Conservation (phyloP, 345 rosid genomes). For the Eutrema heterophyllum region DNA sequence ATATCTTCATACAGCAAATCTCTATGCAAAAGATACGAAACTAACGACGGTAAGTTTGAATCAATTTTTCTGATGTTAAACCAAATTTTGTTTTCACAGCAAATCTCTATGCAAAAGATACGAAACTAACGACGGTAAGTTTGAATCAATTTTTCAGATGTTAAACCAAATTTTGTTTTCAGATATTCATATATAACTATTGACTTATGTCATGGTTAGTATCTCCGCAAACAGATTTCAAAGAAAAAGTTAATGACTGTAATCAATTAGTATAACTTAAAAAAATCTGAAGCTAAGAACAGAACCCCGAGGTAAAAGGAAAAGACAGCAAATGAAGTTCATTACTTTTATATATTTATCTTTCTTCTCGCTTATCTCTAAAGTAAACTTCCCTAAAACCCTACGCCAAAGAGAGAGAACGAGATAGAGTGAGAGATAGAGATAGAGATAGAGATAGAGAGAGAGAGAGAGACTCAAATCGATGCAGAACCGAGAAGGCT, state of each 20-base stretch:
- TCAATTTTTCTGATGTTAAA: background rate
- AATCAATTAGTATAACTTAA: slow-evolving; percentile 8
- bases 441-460: slow-evolving; percentile 25
- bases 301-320: slow-evolving; percentile 67
- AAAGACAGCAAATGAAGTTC: slow-evolving; percentile 36
- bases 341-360: slow-evolving; percentile 19
- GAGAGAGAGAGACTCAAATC: slow-evolving; percentile 46
- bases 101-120: background rate
- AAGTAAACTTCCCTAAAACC: slow-evolving; percentile 36
- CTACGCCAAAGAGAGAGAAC: slow-evolving; percentile 22
- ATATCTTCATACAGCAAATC: background rate
- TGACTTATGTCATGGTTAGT: slow-evolving; percentile 2
- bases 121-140: background rate
- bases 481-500: slow-evolving; percentile 50
- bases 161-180: background rate
- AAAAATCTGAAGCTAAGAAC: slow-evolving; percentile 26
- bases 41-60: background rate
- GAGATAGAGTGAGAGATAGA: too few species aligned
- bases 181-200: background rate
- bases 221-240: slow-evolving; percentile 9
- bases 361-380: slow-evolving; percentile 43
- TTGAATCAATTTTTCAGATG: background rate
- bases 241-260: slow-evolving; percentile 24
- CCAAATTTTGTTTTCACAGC: too few species aligned
- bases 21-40: background rate